Conservation (phyloP, 2,329 filamentous ascomycete genomes). For the Colletotrichum cereale region DNA sequence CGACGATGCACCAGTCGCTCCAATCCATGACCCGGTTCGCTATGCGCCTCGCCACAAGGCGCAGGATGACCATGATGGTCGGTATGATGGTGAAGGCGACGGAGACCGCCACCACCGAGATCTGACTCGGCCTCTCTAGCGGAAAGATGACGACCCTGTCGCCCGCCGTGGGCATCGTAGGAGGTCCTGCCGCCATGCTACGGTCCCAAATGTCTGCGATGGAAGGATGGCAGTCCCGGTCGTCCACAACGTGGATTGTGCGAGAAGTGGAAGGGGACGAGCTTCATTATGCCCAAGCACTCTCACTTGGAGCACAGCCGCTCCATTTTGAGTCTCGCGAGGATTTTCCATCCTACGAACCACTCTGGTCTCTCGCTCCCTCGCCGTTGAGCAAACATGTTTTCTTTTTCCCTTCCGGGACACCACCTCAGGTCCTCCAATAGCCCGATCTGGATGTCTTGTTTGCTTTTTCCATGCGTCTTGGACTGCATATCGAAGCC, state of each 20-base stretch:
- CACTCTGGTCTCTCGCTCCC: background rate
- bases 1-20: slow-evolving; percentile 36
- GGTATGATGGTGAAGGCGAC: slow-evolving; percentile 29
- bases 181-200: slow-evolving; percentile 22
- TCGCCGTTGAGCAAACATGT: background rate
- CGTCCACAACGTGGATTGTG: background rate
- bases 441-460: background rate
- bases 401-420: background rate
- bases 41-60: slow-evolving; percentile 31
- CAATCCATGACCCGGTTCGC: slow-evolving; percentile 21
- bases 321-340: slow-evolving; percentile 6
- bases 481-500: slow-evolving; percentile 4
- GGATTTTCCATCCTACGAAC: background rate
- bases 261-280: background rate
- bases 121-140: slow-evolving; percentile 25
- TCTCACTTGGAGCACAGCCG: background rate
- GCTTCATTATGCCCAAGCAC: background rate
- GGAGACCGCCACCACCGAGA: slow-evolving; percentile 32
- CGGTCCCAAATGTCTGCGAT: background rate
- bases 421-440: background rate
- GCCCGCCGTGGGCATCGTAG: slow-evolving; percentile 6
- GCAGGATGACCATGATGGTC: slow-evolving; percentile 18
- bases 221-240: background rate
- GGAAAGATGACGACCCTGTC: slow-evolving; percentile 11
- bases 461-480: slow-evolving; percentile 26